Base-by-base conservation (phyloP, 371 early-diverging fungal genomes). In the Mucor irregularis region DNA sequence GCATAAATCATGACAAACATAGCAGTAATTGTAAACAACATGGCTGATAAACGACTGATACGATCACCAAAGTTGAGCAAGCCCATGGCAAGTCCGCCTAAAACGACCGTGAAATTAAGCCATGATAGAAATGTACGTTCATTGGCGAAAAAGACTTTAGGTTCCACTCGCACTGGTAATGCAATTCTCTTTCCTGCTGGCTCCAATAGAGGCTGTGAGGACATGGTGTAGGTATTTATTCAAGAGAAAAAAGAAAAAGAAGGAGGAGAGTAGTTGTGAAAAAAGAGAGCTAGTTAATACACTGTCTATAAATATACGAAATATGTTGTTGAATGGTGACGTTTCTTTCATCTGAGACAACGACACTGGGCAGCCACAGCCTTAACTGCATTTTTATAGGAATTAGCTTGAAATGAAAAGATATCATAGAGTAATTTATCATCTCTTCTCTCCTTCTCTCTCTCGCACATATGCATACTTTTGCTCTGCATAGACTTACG, bases 141-240 rank as follows among this genome's bases (percentile, higher is more conserved):
- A 71, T 95, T 95, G 53, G 96, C 96, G 75, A 95, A 95, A 67
- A 90, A 95, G 24, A 93, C 93, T 73, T 95, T 95, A 29, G 96
- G 96, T 64, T 95, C 96, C 2, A 95, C 83, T n/a, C 95, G 81
- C 31, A 90, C 86, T 0, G 91, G 90, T 4, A 86, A 66, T 10
- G 82, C 84, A 44, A 90, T 89, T 49, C 78, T 66, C 52, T 81
- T 80, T 28, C 61, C 54, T 28, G 45, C 45, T 26, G 57, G 61
- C 43, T 61, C 56, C 26, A 56, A 62, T 19, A 52, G 30, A 14
- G 43, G 33, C 33, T 44, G 52, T 35, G 33, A 39, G 19, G 49
- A 43, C 57, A 57, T 57, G 13, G 5, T 49, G 11, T 37, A 33
- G 38, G 17, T n/a, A 19, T 7, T 11, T 8, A 10, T 9, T 24